Percentiles rank a stretch among this genome's conserved stretches.
Conservation (phyloP, 2,329 filamentous ascomycete genomes). For the Aureobasidium sp. region DNA sequence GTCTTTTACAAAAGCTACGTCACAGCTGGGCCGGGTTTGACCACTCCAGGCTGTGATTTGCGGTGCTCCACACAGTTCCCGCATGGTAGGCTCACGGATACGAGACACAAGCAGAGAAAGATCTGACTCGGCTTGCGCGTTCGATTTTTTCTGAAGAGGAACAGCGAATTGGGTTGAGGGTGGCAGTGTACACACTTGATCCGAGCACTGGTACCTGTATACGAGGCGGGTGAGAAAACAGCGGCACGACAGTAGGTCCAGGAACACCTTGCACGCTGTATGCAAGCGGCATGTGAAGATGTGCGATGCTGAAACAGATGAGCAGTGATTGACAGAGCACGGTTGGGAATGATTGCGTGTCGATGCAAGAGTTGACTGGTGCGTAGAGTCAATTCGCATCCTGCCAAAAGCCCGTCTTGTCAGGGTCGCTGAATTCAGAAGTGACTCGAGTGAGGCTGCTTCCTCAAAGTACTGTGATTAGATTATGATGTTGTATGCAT, state of each 20-base stretch:
- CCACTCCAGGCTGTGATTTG: slow-evolving; percentile 1
- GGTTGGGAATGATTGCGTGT: background rate
- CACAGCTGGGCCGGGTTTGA: background rate
- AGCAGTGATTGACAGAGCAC: background rate
- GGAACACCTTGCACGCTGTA: background rate
- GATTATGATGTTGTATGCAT: background rate
- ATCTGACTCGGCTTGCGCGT: slow-evolving; percentile 12
- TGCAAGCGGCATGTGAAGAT: background rate
- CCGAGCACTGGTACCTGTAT: background rate
- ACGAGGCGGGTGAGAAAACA: background rate
- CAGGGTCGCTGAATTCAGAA: background rate
- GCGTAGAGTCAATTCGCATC: background rate
- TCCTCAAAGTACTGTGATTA: background rate
- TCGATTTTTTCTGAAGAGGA: background rate
- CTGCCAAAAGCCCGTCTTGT: background rate
- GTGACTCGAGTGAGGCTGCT: background rate
- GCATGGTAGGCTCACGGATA: slow-evolving; percentile 3
- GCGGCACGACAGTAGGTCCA: background rate
- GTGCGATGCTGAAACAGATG: background rate
- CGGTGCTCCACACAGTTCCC: slow-evolving; percentile 6
- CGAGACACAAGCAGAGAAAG: slow-evolving; percentile 9
- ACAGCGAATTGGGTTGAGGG: background rate
- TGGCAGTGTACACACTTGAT: slow-evolving; percentile 9
- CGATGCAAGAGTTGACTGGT: background rate
- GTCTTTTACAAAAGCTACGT: background rate